Evolutionary conservation across 805 yeast genomes (phyloP).

Genomic region (Sungouiella thailandica): DNA sequence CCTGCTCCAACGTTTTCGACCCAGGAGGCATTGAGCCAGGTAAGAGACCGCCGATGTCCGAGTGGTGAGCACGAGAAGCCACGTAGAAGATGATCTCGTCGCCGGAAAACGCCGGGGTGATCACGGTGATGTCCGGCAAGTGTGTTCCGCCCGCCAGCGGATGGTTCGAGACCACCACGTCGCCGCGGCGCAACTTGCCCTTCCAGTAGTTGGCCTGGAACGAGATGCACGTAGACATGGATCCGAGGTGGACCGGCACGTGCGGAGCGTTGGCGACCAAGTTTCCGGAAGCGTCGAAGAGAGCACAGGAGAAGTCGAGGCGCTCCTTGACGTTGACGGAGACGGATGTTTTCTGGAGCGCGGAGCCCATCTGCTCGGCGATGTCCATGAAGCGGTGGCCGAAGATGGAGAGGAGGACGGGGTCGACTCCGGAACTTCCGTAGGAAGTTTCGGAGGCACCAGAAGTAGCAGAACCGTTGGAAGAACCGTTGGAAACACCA

Average conservation of each 20-base stretch:
- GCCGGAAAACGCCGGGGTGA: slow-evolving; percentile 74
- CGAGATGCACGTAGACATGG: slow-evolving; percentile 44
- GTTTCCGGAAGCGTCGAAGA: slow-evolving; percentile 38
- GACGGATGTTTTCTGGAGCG: slow-evolving; percentile 41
- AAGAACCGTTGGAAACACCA: no score
- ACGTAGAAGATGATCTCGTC: slow-evolving; percentile 66
- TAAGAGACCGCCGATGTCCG: slow-evolving; percentile 88
- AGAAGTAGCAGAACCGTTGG: no score
- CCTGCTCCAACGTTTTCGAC: slow-evolving; percentile 79
- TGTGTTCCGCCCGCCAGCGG: slow-evolving; percentile 42
- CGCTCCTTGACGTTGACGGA: slow-evolving; percentile 43
- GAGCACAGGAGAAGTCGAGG: slow-evolving; percentile 42
- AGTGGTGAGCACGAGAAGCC: slow-evolving; percentile 94
- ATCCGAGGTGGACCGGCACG: slow-evolving; percentile 43
- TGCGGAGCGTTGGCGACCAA: slow-evolving; percentile 45
- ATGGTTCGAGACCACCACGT: slow-evolving; percentile 40
- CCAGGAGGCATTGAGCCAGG: slow-evolving; percentile 97
- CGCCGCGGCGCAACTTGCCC: slow-evolving; percentile 36
- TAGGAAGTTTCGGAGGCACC: background rate
- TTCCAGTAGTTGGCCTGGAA: slow-evolving; percentile 37
- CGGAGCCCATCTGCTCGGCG: slow-evolving; percentile 39
- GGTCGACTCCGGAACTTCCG: slow-evolving; percentile 7
- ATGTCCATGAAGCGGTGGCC: slow-evolving; percentile 20
- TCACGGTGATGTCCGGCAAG: slow-evolving; percentile 67
- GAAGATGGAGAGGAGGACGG: slow-evolving; percentile 16